phyloP scores from a whole-genome alignment of 2,329 filamentous ascomycete genomes.

The Periconia sp. region DNA sequence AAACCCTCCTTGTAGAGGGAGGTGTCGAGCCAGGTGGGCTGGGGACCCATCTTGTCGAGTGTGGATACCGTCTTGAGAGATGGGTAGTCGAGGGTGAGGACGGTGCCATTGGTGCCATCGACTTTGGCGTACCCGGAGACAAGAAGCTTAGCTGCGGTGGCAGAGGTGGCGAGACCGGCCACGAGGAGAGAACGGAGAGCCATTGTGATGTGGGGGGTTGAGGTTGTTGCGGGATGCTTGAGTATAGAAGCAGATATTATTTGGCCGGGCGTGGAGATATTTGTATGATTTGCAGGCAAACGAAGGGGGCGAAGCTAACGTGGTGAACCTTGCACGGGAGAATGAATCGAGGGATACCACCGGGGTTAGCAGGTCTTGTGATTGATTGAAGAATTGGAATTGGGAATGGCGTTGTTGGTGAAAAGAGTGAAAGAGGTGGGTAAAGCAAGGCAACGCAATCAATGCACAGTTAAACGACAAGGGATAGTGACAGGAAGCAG shows the following conservation, averaged over 20 bases:
- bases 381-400: not conserved
- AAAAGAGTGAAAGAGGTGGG: not conserved
- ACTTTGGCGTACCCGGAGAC: constrained; percentile 44
- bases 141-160: constrained; percentile 40
- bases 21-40: constrained; percentile 64
- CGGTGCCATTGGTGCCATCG: constrained; percentile 32
- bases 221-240: not conserved
- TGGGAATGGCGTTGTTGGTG: not conserved
- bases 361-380: not conserved
- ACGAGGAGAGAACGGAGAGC: constrained; percentile 16
- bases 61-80: constrained; percentile 49
- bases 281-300: not conserved
- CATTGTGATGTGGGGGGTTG: constrained; percentile 10
- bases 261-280: not conserved
- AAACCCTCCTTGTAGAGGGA: constrained; percentile 46
- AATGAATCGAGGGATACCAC: not conserved
- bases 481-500: not conserved
- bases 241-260: not conserved
- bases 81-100: constrained; percentile 44
- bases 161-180: constrained; percentile 18
- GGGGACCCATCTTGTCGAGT: constrained; percentile 53
- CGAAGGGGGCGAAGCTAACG: not conserved
- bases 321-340: not conserved
- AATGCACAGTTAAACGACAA: not conserved
- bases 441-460: not conserved